These are phyloP conservation scores for Cladophialophora yegresii DNA, from an alignment of 2,329 filamentous ascomycete species.

Conservation along the genomic window DNA sequence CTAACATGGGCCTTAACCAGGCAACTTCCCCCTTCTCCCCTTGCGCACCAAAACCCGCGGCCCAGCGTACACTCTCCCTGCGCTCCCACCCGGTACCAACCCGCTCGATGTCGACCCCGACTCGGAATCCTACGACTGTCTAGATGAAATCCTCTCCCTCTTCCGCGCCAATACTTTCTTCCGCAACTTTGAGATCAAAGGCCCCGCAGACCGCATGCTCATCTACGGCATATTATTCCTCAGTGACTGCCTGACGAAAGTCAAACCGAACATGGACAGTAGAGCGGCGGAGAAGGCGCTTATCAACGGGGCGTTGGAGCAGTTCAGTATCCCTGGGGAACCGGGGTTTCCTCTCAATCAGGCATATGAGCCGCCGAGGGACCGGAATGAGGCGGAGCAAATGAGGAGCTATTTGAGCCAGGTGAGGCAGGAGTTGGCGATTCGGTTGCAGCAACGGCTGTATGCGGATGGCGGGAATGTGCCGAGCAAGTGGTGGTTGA, in stretches of 20 bases:
- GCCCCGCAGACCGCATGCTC: constrained; percentile 86
- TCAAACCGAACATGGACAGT: constrained; percentile 70
- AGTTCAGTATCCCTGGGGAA: constrained; percentile 94
- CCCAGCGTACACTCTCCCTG: constrained; percentile 82
- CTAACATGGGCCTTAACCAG: constrained; percentile 43
- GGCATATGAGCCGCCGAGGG: constrained; percentile 86
- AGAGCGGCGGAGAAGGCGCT: constrained; percentile 73
- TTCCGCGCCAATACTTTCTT: constrained; percentile 99
- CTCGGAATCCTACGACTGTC: constrained; percentile 89
- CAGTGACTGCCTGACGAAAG: constrained; percentile 84
- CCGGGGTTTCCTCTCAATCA: constrained; percentile 92
- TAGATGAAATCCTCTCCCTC: constrained; percentile 87
- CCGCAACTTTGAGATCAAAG: constrained; percentile 99
- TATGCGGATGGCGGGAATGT: constrained; percentile 70
- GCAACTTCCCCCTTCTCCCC: constrained; percentile 92
- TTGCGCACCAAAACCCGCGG: constrained; percentile 93
- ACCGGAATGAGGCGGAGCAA: constrained; percentile 85
- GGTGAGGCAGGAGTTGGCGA: constrained; percentile 87
- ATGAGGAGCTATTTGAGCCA: constrained; percentile 77
- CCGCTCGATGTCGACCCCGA: constrained; percentile 69
- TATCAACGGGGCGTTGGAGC: constrained; percentile 86
- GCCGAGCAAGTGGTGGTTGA: constrained; percentile 91
- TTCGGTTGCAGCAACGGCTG: constrained; percentile 77
- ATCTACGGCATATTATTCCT: constrained; percentile 97
- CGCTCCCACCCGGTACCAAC: constrained; percentile 59